These are phyloP conservation scores for Aspergillaceae sp. DNA, from an alignment of 2,329 filamentous ascomycete genomes.

Conservation along the genomic window DNA sequence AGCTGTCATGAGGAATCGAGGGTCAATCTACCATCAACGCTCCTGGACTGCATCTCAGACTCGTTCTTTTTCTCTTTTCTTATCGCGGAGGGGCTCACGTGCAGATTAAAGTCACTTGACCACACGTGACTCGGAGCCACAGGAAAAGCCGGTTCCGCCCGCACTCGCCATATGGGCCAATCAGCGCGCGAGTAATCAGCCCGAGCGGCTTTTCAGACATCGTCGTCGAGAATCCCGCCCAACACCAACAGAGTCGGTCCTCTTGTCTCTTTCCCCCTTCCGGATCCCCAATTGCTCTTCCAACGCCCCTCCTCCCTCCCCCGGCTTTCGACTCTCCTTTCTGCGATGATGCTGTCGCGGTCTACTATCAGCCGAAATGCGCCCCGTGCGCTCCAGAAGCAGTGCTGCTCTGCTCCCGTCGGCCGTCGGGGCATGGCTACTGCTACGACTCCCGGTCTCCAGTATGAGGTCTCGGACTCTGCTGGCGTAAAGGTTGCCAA, in stretches of 20 bases:
- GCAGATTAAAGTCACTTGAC: constrained; percentile 13
- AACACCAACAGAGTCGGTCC: constrained; percentile 21
- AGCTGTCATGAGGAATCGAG: constrained; percentile 19
- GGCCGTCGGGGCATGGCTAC: constrained; percentile 56
- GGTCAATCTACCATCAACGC: neutral
- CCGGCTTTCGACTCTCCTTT: constrained; percentile 15
- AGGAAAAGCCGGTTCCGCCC: constrained; percentile 29
- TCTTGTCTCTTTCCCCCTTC: constrained; percentile 15
- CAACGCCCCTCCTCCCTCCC: constrained; percentile 30
- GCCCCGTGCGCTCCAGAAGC: constrained; percentile 52
- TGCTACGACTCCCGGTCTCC: constrained; percentile 63
- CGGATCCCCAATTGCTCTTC: constrained; percentile 22
- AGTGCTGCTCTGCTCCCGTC: constrained; percentile 46
- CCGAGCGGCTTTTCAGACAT: constrained; percentile 37
- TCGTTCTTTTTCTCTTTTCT: constrained; percentile 3
- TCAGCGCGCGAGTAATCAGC: constrained; percentile 31
- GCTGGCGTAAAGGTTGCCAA: constrained; percentile 86
- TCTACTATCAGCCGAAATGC: constrained; percentile 56
- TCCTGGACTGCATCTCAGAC: neutral
- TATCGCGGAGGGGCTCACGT: constrained; percentile 12
- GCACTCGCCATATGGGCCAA: constrained; percentile 32
- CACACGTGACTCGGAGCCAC: constrained; percentile 17
- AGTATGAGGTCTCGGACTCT: constrained; percentile 79
- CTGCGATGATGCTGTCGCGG: constrained; percentile 59
- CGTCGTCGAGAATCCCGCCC: constrained; percentile 16